A percentile compares a stretch with the other conserved stretches of the same genome.
phyloP scores from a whole-genome alignment of 2,329 filamentous ascomycete species.

The Xylariaceae sp. region DNA sequence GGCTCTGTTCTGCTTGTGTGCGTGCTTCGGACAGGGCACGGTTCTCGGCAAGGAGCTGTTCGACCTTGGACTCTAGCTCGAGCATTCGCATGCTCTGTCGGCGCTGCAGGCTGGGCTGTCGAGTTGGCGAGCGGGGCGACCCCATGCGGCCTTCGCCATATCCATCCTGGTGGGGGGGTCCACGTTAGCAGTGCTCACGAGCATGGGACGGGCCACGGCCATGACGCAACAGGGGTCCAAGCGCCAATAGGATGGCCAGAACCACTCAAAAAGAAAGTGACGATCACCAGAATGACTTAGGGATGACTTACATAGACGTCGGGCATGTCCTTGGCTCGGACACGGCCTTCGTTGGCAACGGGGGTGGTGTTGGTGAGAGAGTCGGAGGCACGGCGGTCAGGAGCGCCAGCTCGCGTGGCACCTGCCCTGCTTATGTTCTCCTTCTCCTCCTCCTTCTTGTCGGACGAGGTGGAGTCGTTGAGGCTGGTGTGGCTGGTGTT shows the following conservation, averaged over 20 bases:
- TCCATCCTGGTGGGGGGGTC: slow-evolving; percentile 62
- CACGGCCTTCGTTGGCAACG: slow-evolving; percentile 81
- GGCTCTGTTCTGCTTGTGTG: slow-evolving; percentile 59
- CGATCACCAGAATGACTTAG: neutral
- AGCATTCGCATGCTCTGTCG: slow-evolving; percentile 96
- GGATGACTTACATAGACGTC: slow-evolving; percentile 80
- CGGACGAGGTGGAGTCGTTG: slow-evolving; percentile 21
- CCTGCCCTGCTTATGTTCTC: slow-evolving; percentile 33
- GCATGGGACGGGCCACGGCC: too few species aligned
- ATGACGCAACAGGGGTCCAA: too few species aligned
- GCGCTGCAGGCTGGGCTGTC: slow-evolving; percentile 91
- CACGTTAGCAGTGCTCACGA: slow-evolving; percentile 6
- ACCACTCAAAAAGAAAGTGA: neutral
- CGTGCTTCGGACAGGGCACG: slow-evolving; percentile 69
- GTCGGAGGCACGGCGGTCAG: slow-evolving; percentile 24
- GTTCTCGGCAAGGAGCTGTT: slow-evolving; percentile 82
- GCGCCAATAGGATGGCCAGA: neutral
- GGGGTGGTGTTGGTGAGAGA: slow-evolving; percentile 47
- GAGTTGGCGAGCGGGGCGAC: slow-evolving; percentile 86
- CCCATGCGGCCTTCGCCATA: slow-evolving; percentile 81
- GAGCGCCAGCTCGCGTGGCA: slow-evolving; percentile 28
- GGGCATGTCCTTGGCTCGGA: slow-evolving; percentile 78
- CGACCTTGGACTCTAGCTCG: slow-evolving; percentile 80
- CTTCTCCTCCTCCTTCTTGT: neutral
- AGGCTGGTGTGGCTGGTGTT: slow-evolving; percentile 29